Evolutionary conservation across 2,329 filamentous ascomycete genomes (phyloP).

Genomic region (Thermochaetoides dissita): DNA sequence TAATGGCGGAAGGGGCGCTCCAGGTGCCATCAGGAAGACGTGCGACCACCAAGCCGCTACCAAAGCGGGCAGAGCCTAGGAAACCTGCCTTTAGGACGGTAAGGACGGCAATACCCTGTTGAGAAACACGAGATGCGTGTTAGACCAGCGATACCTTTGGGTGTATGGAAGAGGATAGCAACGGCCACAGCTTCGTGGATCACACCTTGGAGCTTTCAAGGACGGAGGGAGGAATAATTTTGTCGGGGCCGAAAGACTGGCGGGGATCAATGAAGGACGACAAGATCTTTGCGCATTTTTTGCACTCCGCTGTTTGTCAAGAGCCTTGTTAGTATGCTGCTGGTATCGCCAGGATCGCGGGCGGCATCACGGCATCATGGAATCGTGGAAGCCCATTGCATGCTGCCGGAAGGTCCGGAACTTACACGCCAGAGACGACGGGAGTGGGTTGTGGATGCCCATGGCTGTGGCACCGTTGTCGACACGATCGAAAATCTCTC

Average conservation of each 20-base stretch:
- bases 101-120: conserved; percentile 61
- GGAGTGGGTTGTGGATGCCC: conserved; percentile 54
- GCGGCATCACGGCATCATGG: neutral
- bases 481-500: no score
- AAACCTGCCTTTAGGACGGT: conserved; percentile 81
- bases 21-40: conserved; percentile 63
- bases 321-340: conserved; percentile 7
- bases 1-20: conserved; percentile 72
- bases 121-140: neutral
- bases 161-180: neutral
- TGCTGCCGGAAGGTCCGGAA: conserved; percentile 10
- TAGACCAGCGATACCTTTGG: no score
- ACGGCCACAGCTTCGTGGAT: no score
- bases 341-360: neutral
- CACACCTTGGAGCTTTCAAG: conserved; percentile 79
- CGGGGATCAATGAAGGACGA: conserved; percentile 86
- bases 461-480: conserved; percentile 22
- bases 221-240: conserved; percentile 84
- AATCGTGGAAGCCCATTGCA: no score
- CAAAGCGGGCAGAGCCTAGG: conserved; percentile 68
- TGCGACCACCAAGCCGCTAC: conserved; percentile 69
- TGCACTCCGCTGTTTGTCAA: conserved; percentile 66
- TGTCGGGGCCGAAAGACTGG: conserved; percentile 89
- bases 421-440: conserved; percentile 55
- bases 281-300: conserved; percentile 91